Conservation (phyloP, 2,329 filamentous ascomycete genomes). For the Ceratocystis huliohia region DNA sequence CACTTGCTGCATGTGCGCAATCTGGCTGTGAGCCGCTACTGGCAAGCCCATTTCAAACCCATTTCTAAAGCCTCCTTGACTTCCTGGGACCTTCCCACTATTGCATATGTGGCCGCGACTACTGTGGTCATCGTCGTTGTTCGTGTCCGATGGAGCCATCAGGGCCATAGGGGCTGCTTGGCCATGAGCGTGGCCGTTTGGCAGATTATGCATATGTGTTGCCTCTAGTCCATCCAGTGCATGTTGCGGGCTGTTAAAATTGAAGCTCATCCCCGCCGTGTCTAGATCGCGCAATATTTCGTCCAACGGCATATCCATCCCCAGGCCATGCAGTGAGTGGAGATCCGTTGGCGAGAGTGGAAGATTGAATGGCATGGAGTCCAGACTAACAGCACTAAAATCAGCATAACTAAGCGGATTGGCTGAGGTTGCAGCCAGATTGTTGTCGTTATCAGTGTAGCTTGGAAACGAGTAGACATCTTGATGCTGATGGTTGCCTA, state of each 20-base stretch:
- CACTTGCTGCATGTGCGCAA: constrained; percentile 15
- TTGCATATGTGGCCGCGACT: neutral
- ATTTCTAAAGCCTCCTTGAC: neutral
- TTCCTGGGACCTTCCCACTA: too few relatives aligned
- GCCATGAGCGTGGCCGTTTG: neutral
- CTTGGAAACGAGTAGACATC: neutral
- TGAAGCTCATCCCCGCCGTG: constrained; percentile 1
- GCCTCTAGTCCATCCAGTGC: neutral
- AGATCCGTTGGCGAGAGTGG: neutral
- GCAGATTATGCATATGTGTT: neutral
- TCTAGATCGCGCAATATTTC: neutral
- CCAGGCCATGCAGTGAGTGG: neutral
- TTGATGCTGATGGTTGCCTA: neutral
- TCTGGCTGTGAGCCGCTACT: constrained; percentile 9
- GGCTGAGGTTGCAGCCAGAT: neutral
- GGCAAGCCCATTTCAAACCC: constrained; percentile 11
- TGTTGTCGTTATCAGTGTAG: neutral
- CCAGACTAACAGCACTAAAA: neutral
- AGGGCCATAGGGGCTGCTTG: constrained; percentile 2
- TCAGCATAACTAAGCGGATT: neutral
- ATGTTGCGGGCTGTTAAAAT: neutral
- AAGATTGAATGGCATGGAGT: neutral
- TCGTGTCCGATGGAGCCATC: neutral
- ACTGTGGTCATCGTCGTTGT: neutral
- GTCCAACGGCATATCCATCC: neutral